Conservation (phyloP, 2,329 filamentous ascomycete genomes). For the Trichoderma arundinaceum region DNA sequence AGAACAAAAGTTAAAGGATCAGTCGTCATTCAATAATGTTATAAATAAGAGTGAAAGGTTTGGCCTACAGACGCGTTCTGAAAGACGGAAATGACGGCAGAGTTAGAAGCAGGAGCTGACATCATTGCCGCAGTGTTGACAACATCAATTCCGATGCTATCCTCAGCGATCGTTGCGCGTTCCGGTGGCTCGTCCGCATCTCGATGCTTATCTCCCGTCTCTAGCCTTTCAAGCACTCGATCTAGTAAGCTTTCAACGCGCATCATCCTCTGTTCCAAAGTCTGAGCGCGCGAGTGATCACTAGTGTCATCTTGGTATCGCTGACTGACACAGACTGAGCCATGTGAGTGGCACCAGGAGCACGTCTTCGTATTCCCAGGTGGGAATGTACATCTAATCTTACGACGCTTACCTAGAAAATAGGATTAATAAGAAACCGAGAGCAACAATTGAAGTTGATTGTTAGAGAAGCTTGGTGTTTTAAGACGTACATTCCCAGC, state of each 20-base stretch:
- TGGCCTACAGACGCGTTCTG: constrained; percentile 12
- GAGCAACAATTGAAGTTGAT: no score
- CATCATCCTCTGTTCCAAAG: constrained; percentile 15
- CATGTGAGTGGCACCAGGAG: constrained; percentile 23
- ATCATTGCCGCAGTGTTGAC: constrained; percentile 2
- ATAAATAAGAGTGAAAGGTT: no score
- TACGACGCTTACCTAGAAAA: constrained; percentile 28
- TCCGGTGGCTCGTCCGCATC: background rate
- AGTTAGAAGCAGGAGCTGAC: background rate
- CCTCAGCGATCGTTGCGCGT: background rate
- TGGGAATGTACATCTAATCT: constrained; percentile 24
- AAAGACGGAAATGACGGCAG: constrained; percentile 21
- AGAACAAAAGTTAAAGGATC: no score
- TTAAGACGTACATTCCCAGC: constrained; percentile 29
- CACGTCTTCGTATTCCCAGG: background rate
- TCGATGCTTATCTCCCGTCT: background rate
- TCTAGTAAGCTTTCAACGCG: constrained; percentile 21
- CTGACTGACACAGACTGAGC: constrained; percentile 20
- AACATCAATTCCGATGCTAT: constrained; percentile 15
- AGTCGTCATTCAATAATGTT: no score
- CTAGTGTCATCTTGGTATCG: constrained; percentile 21
- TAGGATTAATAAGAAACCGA: background rate
- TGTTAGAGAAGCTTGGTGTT: background rate
- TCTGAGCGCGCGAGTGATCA: background rate
- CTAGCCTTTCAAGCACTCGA: constrained; percentile 11